Evolutionary conservation across 768 basidiomycete species (phyloP), one percentile per base, ranked within the genome.

Genomic region (Ramaria sp.): DNA sequence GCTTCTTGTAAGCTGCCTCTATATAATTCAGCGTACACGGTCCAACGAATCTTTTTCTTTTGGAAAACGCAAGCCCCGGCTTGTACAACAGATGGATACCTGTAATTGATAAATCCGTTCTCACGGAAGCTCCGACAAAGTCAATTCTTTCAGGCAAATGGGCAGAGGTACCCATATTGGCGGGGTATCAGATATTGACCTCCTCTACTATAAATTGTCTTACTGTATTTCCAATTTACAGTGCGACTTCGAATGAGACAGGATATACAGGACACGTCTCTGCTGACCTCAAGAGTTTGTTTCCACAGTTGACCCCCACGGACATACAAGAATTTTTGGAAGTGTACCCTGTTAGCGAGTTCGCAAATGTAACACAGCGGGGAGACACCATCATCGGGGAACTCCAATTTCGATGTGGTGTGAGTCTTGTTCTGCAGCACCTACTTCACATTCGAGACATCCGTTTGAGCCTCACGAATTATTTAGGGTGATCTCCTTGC

Each of bases 171-270:
- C 77, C 81, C 5, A 63, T 84, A 3, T 77, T 87, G 33, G 75
- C 81, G 33, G 81, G 82, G 83, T 83, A 62, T 30, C n/a, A 48
- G n/a, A 19, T 15, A 45, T 37, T 37, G 9, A 1, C 34, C 34
- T 45, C 27, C 52, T 34, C n/a, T 13, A 38, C 22, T 45, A 31
- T 54, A 5, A n/a, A 2, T n/a, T 19, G 2, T 43, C n/a, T 42
- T 34, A 37, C 45, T 51, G 20, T 42, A 10, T 7, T 37, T 37
- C 9, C 34, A 37, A 10, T 34, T 13, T 58, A 4, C 53, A 71
- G 83, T 1, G 70, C 81, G 0, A 81, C 80, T 2, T 78, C 80
- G 7, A 82, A 86, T 51, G 82, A 85, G 63, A 80, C 83, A 1
- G 65, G 79, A 34, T 72, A 75, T 3, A 75, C 76, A 1, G 61